Base-by-base conservation (phyloP, 148 eudicot species). In the Rhododendron mucronatum region DNA sequence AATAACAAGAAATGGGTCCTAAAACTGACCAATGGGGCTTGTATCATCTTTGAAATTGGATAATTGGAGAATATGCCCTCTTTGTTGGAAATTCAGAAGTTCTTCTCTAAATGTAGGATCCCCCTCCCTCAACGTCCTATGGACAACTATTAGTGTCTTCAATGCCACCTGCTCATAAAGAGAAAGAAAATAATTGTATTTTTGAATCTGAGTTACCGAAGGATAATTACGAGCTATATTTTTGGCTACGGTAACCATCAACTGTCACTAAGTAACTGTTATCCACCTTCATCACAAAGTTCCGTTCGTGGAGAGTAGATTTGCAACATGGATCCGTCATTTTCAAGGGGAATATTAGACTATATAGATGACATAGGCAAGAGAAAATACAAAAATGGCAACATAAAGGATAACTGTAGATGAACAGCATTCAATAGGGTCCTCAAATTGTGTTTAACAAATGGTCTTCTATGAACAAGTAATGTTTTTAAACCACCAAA, bases 31-130 rank as follows among this genome's bases (percentile, higher is more conserved):
- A 84, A 94, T 90, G 35, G 99, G 98, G 79, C 99, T 95, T 7
- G 99, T 94, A 88, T 97, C 99, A 92, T 97, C 99, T 93, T 95
- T 97, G 86, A 97, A 97, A 88, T 95, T 95, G 61, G 99, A 93
- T 41, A 95, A 86, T 87, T 93, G 98, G 45, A 95, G 94, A 84
- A 95, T 89, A 14, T 89, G 98, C 28, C 93, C 98, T 87, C 95
- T 95, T 88, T 93, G 98, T 48, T 97, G 94, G 83, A 95, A 93
- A 91, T 88, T 91, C 53, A 94, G 86, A 83, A 97, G 93, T 86
- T 97, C 99, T 86, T 97, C 99, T 91, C 95, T 91, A 67, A 97
- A 97, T 73, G 98, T 95, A 74, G 98, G 98, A 91, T 97, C 99
- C 85, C 99, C 98, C 86, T 97, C 99, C 91, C 99, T 91, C 87